Conservation (phyloP, 225 moss, liverwort and hornwort genomes). For the Straminergon stramineum region DNA sequence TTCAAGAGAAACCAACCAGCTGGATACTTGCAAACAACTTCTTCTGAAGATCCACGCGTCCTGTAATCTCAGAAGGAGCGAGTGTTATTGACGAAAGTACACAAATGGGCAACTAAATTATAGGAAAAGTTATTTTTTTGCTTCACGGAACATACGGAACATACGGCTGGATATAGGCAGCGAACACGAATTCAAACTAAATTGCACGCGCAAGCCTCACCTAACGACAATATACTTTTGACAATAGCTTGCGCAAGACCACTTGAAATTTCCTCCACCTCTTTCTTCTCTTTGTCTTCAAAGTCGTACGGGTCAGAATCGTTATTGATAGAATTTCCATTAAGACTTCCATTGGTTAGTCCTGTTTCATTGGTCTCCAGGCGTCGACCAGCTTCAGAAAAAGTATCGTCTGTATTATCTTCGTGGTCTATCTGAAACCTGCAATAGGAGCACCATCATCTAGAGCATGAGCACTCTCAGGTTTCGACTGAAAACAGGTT, state of each 20-base stretch:
- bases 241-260: conserved; percentile 87
- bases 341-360: conserved; percentile 36
- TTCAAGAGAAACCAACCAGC: conserved; percentile 44
- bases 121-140: neutral
- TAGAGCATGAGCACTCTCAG: neutral
- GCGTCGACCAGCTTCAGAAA: conserved; percentile 59
- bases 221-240: conserved; percentile 76
- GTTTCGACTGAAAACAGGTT: neutral
- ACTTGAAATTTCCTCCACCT: conserved; percentile 50
- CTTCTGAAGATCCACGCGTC: conserved; percentile 92
- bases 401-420: conserved; percentile 69
- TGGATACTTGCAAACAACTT: conserved; percentile 95
- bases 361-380: conserved; percentile 50
- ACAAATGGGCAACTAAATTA: neutral
- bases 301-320: conserved; percentile 57
- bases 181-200: neutral
- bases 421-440: conserved; percentile 90
- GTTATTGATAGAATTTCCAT: conserved; percentile 35
- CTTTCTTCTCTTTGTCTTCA: conserved; percentile 42
- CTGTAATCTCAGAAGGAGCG: conserved; percentile 22
- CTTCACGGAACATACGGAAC: neutral
- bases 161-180: neutral
- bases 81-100: neutral
- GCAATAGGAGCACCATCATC: neutral
- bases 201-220: conserved; percentile 11